Conservation (phyloP, 1,284 basidiomycete genomes). For the Boletus smithii region DNA sequence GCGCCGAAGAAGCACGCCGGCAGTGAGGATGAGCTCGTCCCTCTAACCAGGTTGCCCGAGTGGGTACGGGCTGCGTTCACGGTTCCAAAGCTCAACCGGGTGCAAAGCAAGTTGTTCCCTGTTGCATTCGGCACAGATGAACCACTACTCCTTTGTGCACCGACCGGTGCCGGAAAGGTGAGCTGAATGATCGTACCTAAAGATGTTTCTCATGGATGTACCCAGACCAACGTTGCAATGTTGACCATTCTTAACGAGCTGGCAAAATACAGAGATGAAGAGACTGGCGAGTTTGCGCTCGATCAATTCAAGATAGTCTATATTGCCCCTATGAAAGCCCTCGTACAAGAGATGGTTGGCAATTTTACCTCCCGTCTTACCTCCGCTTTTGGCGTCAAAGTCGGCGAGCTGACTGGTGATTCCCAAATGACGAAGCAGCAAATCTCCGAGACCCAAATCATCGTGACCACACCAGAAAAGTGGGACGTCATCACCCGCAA, state of each 20-base stretch:
- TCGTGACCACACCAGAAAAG: conserved; percentile 99
- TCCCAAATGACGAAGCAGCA: conserved; percentile 98
- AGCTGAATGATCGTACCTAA: conserved; percentile 19
- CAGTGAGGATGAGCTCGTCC: conserved; percentile 70
- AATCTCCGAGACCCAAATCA: conserved; percentile 96
- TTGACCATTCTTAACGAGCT: conserved; percentile 89
- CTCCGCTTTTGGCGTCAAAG: conserved; percentile 77
- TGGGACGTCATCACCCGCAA: conserved; percentile 99
- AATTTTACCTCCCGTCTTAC: conserved; percentile 83
- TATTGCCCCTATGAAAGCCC: conserved; percentile 98
- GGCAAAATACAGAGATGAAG: conserved; percentile 78
- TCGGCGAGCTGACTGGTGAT: conserved; percentile 96
- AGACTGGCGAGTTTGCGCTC: conserved; percentile 83
- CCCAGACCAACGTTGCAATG: conserved; percentile 96
- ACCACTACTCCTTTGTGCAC: conserved; percentile 93
- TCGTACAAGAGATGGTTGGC: conserved; percentile 96
- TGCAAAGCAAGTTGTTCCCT: conserved; percentile 94
- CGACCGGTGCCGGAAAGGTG: conserved; percentile 98
- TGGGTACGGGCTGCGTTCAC: conserved; percentile 91
- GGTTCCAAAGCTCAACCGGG: conserved; percentile 80
- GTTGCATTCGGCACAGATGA: conserved; percentile 94
- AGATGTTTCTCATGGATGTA: conserved; percentile 6
- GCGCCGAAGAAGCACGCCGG: conserved; percentile 81
- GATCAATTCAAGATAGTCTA: conserved; percentile 97
- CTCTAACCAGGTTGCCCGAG: conserved; percentile 71